phyloP scores from a whole-genome alignment of 176 grass and related monocot genomes.

The Carex cristatella region DNA sequence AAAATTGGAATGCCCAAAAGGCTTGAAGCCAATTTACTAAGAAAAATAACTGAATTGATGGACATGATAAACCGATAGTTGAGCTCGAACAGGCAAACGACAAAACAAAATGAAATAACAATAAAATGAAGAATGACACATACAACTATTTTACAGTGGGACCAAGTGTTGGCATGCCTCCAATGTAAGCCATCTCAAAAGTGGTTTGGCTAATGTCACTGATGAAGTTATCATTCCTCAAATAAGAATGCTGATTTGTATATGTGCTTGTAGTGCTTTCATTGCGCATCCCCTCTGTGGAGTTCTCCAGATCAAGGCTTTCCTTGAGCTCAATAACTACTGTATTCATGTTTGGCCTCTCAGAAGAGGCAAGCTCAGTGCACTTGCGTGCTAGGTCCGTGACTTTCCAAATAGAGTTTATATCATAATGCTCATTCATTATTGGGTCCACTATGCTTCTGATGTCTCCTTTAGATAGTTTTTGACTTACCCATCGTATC shows the following conservation, averaged over 20 bases:
- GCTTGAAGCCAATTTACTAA: too few relatives aligned
- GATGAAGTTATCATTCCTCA: background rate
- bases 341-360: too few relatives aligned
- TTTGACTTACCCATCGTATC: slow-evolving; percentile 27
- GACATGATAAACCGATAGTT: too few relatives aligned
- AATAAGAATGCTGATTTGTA: background rate
- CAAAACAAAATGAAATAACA: too few relatives aligned
- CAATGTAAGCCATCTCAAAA: background rate
- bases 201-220: background rate
- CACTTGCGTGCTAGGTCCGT: too few relatives aligned
- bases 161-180: background rate
- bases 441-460: slow-evolving; percentile 29
- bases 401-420: slow-evolving; percentile 20
- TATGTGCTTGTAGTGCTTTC: background rate
- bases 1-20: too few relatives aligned
- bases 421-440: slow-evolving; percentile 31
- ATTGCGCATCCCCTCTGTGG: background rate
- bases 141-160: background rate
- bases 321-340: too few relatives aligned
- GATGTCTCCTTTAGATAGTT: slow-evolving; percentile 33
- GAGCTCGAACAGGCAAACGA: too few relatives aligned
- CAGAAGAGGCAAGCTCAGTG: too few relatives aligned
- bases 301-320: too few relatives aligned
- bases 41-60: too few relatives aligned
- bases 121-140: background rate